Evolutionary conservation across 1,139 yeast species (phyloP), one percentile per base, ranked within the genome.

Genomic region (Pichia sp.): DNA sequence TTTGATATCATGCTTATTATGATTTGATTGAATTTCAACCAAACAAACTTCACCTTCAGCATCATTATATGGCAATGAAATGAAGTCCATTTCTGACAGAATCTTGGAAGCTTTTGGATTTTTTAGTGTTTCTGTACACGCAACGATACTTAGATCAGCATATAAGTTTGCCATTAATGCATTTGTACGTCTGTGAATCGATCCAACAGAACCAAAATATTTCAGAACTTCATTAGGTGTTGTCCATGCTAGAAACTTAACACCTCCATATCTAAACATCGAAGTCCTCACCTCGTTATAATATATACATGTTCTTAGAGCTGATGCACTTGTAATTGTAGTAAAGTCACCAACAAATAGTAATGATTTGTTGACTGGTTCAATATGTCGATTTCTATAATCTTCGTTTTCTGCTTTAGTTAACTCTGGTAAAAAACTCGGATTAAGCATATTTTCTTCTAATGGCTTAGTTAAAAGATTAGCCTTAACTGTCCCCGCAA

Each of bases 331-430:
- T 26, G 69, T 65, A 32, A 63, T 51, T 15, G 74, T 71, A 0
- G 86, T 71, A 43, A 85, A 69, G 60, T 85, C 84, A 1, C 82
- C 95, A 3, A 80, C 69, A 29, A 85, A 69, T 37, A 90, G 65
- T 16, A 90, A 65, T 45, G 79, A 76, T 46, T 79, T 75, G 64
- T 88, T 82, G 20, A 84, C 64, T 7, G 52, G 53, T 25, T 47
- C 51, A 30, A 40, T 40, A 9, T 40, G 45, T 30, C 18, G 15
- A 8, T 32, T 26, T 16, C 41, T 43, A 32, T 41, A 45, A 11
- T 45, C 30, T 11, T 22, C 22, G 4, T 40, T 26, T 36, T 47
- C 52, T 20, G 34, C 48, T n/a, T 71, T 66, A 1, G 53, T 35
- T n/a, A 50, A 40, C 8, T 46, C 52, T 2, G 51, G 50, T 18